These are phyloP conservation scores for Pseudisothecium myosuroides DNA, from an alignment of 225 moss, liverwort and hornwort genomes.

Conservation along the genomic window DNA sequence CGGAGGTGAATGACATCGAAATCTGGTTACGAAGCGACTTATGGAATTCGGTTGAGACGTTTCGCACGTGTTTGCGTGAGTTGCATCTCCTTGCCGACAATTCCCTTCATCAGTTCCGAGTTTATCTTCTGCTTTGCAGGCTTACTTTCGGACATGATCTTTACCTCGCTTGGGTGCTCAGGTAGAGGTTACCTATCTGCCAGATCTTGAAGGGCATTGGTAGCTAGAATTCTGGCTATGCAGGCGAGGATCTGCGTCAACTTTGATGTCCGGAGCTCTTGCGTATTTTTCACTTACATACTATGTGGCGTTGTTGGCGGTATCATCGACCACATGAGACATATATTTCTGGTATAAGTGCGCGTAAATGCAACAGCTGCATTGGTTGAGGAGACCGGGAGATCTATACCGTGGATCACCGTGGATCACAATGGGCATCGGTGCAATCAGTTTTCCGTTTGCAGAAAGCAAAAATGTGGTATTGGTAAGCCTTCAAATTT, in stretches of 20 bases:
- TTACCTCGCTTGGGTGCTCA: neutral
- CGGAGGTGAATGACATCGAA: neutral
- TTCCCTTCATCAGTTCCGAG: neutral
- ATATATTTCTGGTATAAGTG: neutral
- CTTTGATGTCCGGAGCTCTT: neutral
- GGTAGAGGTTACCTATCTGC: neutral
- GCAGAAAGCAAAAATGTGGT: neutral
- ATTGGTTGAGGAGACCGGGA: neutral
- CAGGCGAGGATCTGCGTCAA: neutral
- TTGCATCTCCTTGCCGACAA: conserved; percentile 5
- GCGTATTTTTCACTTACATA: neutral
- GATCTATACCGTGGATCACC: neutral
- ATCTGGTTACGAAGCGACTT: conserved; percentile 18
- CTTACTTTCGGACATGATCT: neutral
- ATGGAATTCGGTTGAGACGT: conserved; percentile 4
- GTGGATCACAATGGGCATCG: neutral
- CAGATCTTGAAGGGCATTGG: conserved; percentile 17
- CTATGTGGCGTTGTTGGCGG: neutral
- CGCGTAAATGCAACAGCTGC: neutral
- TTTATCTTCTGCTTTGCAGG: neutral
- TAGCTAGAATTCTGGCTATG: neutral
- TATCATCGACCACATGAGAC: neutral
- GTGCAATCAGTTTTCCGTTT: neutral
- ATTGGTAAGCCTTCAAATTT: neutral
- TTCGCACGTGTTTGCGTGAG: conserved; percentile 10